phyloP scores from a whole-genome alignment of 306 rosid species.

The Spatholobus suberectus region DNA sequence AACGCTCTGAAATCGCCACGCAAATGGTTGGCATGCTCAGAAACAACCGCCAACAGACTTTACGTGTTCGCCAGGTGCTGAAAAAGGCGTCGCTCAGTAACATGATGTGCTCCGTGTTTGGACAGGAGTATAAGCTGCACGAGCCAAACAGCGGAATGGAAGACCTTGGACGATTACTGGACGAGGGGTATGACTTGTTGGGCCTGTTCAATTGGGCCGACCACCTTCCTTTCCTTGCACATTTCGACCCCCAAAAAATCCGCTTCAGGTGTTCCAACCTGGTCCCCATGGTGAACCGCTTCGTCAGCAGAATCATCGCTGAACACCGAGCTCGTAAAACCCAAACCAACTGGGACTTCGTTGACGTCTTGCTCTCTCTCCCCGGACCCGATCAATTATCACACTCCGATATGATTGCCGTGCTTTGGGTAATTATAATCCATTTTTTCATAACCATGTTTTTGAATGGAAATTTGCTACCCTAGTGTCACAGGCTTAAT shows the following conservation, averaged over 20 bases:
- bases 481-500: too few relatives aligned
- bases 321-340: constrained; percentile 47
- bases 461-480: too few relatives aligned
- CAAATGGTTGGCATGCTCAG: constrained; percentile 52
- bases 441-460: too few relatives aligned
- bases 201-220: constrained; percentile 78
- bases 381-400: constrained; percentile 58
- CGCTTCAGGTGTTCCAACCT: constrained; percentile 62
- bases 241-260: constrained; percentile 62
- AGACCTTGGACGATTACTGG: constrained; percentile 57
- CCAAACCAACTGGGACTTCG: constrained; percentile 52
- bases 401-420: constrained; percentile 77
- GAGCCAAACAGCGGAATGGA: constrained; percentile 40
- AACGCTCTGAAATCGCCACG: constrained; percentile 52
- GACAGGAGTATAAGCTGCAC: constrained; percentile 45
- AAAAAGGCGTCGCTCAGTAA: constrained; percentile 63
- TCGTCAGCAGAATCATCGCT: constrained; percentile 56
- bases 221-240: constrained; percentile 66
- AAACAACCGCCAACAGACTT: neutral
- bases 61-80: constrained; percentile 49
- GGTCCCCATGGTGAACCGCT: constrained; percentile 66
- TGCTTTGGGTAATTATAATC: constrained; percentile 66
- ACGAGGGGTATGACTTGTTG: constrained; percentile 69
- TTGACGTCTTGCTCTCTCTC: constrained; percentile 73
- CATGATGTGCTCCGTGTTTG: constrained; percentile 79